Base-by-base conservation (phyloP, 148 eudicot species). In the Silene latifolia region DNA sequence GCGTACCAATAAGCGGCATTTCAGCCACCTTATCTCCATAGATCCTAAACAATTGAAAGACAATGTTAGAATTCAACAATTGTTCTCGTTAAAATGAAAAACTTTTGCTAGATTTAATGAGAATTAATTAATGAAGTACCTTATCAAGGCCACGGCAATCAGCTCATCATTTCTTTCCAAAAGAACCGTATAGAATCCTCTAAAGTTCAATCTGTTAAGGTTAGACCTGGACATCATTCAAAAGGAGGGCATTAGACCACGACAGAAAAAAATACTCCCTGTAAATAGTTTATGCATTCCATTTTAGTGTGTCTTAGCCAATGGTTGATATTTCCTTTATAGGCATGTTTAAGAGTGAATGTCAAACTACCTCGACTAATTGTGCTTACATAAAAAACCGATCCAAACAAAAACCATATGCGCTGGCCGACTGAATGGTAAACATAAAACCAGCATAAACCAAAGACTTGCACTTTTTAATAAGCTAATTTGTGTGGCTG, bases 1-100 rank as follows among this genome's bases (percentile, higher is more conserved):
- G 84, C 35, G 99, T 96, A 44, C 88, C 98, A 76, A 96, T 85
- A 61, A 96, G 90, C 13, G 99, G 99, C 56, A 96, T 79, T 84
- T 96, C 99, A 29, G 98, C 98, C 67, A 90, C 94, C 83, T 81
- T 86, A 62, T 80, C 83, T 27, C 98, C 98, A 79, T 88, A 80
- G 58, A 96, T 80, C 86, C 98, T 92, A 64, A 32, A 80, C 70
- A 58, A 65, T 42, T 0, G 72, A 48, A n/a, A 63, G 11, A 24
- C 58, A 58, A 74, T 20, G 72, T 85, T 57, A 83, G 73, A 60
- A 62, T 64, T 60, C 6, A 66, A 7, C 0, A 32, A 35, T 20
- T 11, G 17, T 32, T 3, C 23, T 17, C 8, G 44, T 18, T 7
- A 32, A 32, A 54, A 1, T 57, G 27, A 24, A 60, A 63, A 51